phyloP scores from a whole-genome alignment of 2,329 filamentous ascomycete genomes.

The Diaporthe sp. region DNA sequence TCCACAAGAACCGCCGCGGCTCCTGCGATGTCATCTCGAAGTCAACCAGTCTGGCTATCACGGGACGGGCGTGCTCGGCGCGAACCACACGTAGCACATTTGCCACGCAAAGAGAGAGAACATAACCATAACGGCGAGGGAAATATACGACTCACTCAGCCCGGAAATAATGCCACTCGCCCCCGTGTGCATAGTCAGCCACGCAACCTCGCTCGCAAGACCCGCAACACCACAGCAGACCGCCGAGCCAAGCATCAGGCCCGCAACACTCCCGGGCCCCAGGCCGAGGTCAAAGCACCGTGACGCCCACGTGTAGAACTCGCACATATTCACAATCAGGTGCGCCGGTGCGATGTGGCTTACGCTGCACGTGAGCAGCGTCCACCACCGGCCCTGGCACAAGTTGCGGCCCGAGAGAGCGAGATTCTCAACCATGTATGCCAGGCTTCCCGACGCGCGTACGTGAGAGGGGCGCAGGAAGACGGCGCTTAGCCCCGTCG shows the following conservation, averaged over 20 bases:
- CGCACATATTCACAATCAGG: background rate
- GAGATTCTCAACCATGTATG: background rate
- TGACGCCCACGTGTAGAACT: slow-evolving; percentile 3
- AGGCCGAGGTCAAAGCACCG: slow-evolving; percentile 10
- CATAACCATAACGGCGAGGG: no score
- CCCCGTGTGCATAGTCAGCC: background rate
- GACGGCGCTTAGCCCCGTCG: background rate
- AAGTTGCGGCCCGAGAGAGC: background rate
- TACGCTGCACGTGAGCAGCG: background rate
- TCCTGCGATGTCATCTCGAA: background rate
- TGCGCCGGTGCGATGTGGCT: background rate
- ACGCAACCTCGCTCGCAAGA: background rate
- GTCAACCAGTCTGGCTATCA: no score
- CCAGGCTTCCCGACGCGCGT: background rate
- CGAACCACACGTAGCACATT: background rate
- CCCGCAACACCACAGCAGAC: background rate
- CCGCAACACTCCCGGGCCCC: background rate
- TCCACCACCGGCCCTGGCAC: slow-evolving; percentile 1
- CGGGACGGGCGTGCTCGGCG: background rate
- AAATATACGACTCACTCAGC: background rate
- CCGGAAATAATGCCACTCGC: slow-evolving; percentile 5
- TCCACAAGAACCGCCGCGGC: background rate
- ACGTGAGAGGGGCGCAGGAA: background rate
- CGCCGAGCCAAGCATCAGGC: slow-evolving; percentile 1
- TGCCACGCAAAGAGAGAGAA: background rate